phyloP scores from a whole-genome alignment of 1,284 basidiomycete species.

The Papiliotrema nemorosa region DNA sequence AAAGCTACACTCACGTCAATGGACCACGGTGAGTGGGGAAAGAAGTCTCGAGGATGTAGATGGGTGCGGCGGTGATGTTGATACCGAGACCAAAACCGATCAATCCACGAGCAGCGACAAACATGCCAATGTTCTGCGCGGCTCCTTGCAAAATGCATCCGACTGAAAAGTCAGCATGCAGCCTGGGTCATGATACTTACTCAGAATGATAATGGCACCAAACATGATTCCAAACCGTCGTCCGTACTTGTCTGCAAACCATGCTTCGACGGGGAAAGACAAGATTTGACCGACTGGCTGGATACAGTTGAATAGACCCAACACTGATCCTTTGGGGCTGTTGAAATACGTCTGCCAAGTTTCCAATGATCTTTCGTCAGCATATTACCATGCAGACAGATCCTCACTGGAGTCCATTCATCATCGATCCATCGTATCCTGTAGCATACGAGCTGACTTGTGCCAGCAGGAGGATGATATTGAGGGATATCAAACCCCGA shows the following conservation, averaged over 20 bases:
- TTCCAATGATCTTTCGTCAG: not conserved
- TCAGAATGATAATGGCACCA: conserved; percentile 49
- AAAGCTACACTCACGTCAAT: conserved; percentile 50
- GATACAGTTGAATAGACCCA: conserved; percentile 24
- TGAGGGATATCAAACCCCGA: conserved; percentile 1
- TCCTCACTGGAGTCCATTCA: conserved; percentile 22
- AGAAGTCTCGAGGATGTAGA: conserved; percentile 70
- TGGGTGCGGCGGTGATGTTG: conserved; percentile 56
- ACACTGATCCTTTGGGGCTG: conserved; percentile 11
- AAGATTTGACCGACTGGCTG: conserved; percentile 17
- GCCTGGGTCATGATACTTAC: not conserved
- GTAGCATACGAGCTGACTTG: conserved; percentile 8
- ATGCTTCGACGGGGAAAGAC: conserved; percentile 22
- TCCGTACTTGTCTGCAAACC: conserved; percentile 34
- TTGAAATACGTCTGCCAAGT: conserved; percentile 8
- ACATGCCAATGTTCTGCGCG: conserved; percentile 66
- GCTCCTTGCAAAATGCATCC: conserved; percentile 53
- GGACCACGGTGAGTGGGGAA: conserved; percentile 70
- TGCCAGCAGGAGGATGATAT: conserved; percentile 6
- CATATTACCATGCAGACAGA: not conserved
- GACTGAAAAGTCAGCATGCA: conserved; percentile 32
- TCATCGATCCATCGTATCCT: conserved; percentile 19
- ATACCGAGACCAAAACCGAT: conserved; percentile 59
- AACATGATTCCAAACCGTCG: conserved; percentile 34
- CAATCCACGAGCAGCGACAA: conserved; percentile 41